Base-by-base conservation (phyloP, 371 early-diverging fungal species). In the Lichtheimia hyalospora region DNA sequence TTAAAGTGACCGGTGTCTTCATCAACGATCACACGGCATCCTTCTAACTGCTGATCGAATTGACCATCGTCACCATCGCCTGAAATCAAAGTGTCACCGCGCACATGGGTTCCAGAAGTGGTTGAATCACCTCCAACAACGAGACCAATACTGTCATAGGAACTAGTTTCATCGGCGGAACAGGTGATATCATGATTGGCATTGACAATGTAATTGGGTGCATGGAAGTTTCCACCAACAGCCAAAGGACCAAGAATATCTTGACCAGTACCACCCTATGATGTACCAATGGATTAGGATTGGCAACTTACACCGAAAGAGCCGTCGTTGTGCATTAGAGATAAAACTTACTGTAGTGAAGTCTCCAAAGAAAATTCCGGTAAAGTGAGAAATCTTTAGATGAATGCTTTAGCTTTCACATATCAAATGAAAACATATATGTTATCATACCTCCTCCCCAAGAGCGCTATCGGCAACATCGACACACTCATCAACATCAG, bases 241-340 rank as follows among this genome's bases (percentile, higher is more conserved):
- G 65, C 68, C 10, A 64, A 50, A 3, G 61, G 54, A 21, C 68
- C 68, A n/a, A 61, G 28, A 14, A 61, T 68, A 58, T 68, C 62
- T 34, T 34, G 34, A 5, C 34, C 34, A 15, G 53, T 34, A 10
- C 52, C 39, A 21, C 50, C 50, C 23, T 23, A 6, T 23, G 23
- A 5, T 1, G 10, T 18, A 14, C 8, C 34, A 46, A 46, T 14
- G 5, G 18, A 18, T 46, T n/a, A 5, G 10, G 15, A n/a, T 18
- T n/a, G 5, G 46, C 20, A 5, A 46, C 10, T 1, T 14, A 3
- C 20, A 18, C 8, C 7, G n/a, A 46, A 14, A 23, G 50, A 1
- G 4, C 23, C 16, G 24, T 24, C 10, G 7, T 27, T 27, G 25
- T 25, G 25, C 5, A 25, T 25, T 25, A 3, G 25, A 28, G 7